Conservation (phyloP, 768 basidiomycete genomes). For the Coprinopsis cinerea region DNA sequence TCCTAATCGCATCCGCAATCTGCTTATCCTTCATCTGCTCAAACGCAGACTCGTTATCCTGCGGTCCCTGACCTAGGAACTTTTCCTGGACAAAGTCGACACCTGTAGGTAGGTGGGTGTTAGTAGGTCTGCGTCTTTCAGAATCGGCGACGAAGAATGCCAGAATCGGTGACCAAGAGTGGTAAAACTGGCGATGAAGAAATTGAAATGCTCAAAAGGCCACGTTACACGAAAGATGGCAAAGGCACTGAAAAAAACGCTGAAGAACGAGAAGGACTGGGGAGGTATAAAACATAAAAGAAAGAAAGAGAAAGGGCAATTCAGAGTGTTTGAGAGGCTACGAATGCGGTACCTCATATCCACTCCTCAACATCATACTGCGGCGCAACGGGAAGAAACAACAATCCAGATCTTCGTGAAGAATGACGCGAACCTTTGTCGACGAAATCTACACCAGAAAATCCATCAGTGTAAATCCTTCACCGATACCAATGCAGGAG, state of each 20-base stretch:
- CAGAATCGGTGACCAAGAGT: too few species aligned
- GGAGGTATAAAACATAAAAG: too few species aligned
- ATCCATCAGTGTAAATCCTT: neutral
- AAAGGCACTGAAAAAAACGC: too few species aligned
- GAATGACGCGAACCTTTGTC: conserved; percentile 25
- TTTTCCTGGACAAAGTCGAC: conserved; percentile 38
- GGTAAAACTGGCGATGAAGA: too few species aligned
- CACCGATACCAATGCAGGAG: neutral
- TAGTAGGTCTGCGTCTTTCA: neutral
- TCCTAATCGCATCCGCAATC: conserved; percentile 34
- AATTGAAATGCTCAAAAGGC: too few species aligned
- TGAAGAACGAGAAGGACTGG: too few species aligned
- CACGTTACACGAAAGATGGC: neutral
- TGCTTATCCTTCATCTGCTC: conserved; percentile 39
- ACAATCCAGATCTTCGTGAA: neutral
- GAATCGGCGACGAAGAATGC: too few species aligned
- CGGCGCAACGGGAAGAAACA: neutral
- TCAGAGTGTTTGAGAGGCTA: too few species aligned
- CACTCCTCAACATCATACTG: too few species aligned
- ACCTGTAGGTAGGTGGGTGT: conserved; percentile 14
- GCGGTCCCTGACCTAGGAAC: conserved; percentile 28
- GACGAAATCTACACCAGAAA: conserved; percentile 22
- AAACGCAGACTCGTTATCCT: conserved; percentile 36
- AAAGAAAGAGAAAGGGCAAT: too few species aligned
- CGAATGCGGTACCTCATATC: too few species aligned